phyloP scores from a whole-genome alignment of 1,139 yeast species.

The Wickerhamomyces sp. region DNA sequence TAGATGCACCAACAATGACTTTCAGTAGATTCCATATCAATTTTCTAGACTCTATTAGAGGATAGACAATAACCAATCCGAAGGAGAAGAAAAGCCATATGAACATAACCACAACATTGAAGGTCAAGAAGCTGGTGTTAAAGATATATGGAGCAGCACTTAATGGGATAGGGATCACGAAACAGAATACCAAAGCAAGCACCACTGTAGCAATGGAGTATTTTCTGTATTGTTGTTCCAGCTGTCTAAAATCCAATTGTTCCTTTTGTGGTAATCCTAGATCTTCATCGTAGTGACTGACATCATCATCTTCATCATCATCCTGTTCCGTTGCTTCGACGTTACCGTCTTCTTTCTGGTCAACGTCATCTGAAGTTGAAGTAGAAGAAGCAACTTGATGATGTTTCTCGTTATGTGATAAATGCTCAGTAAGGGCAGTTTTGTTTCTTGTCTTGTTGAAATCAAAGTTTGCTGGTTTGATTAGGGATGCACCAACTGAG shows the following conservation, averaged over 20 bases:
- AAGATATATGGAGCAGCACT: slow-evolving; percentile 28
- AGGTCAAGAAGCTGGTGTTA: slow-evolving; percentile 26
- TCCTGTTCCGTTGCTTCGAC: background rate
- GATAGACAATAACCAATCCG: slow-evolving; percentile 25
- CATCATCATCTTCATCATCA: slow-evolving; percentile 1
- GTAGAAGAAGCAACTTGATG: slow-evolving; percentile 1
- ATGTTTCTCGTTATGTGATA: slow-evolving; percentile 7
- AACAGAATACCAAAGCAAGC: slow-evolving; percentile 15
- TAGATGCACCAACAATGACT: background rate
- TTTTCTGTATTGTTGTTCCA: slow-evolving; percentile 15
- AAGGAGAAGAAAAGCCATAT: slow-evolving; percentile 30
- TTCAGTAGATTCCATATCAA: slow-evolving; percentile 6
- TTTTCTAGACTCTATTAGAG: slow-evolving; percentile 25
- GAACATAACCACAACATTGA: slow-evolving; percentile 25
- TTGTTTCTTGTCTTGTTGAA: slow-evolving; percentile 32
- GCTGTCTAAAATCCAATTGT: slow-evolving; percentile 6
- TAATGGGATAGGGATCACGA: slow-evolving; percentile 28
- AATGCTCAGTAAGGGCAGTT: slow-evolving; percentile 26
- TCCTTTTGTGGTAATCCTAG: slow-evolving; percentile 10
- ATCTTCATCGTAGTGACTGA: slow-evolving; percentile 1
- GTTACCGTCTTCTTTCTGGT: background rate
- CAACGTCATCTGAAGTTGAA: background rate
- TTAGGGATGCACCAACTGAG: slow-evolving; percentile 27
- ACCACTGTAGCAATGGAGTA: slow-evolving; percentile 13
- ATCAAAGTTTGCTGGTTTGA: slow-evolving; percentile 36